phyloP scores from a whole-genome alignment of 345 rosid genomes.

The Anastatica hierochuntica region DNA sequence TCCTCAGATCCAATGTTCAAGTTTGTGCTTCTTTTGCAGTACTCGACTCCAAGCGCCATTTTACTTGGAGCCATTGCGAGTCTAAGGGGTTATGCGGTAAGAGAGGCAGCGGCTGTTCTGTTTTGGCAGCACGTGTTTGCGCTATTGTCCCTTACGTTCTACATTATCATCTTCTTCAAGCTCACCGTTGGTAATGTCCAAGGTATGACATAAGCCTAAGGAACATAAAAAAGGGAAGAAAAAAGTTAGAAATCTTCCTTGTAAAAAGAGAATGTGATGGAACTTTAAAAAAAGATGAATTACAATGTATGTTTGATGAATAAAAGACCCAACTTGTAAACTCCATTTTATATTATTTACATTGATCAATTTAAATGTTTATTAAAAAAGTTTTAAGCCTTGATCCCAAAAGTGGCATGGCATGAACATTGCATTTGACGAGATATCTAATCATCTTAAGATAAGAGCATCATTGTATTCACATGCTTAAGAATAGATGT shows the following conservation, averaged over 20 bases:
- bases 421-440: slow-evolving; percentile 8
- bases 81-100: slow-evolving; percentile 77
- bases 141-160: slow-evolving; percentile 63
- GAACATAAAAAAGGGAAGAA: not conserved
- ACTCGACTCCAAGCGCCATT: slow-evolving; percentile 89
- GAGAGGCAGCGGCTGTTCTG: slow-evolving; percentile 78
- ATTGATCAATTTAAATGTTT: not conserved
- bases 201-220: not conserved
- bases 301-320: slow-evolving; percentile 8
- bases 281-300: not conserved
- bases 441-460: not conserved
- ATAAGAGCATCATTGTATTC: slow-evolving; percentile 11
- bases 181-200: slow-evolving; percentile 28
- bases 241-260: not conserved
- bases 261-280: slow-evolving; percentile 4
- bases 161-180: slow-evolving; percentile 58
- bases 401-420: not conserved
- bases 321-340: not conserved
- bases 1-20: slow-evolving; percentile 60
- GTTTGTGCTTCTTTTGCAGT: slow-evolving; percentile 78
- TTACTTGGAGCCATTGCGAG: slow-evolving; percentile 87
- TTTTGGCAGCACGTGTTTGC: slow-evolving; percentile 93
- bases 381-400: not conserved
- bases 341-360: not conserved
- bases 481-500: slow-evolving; percentile 11